Evolutionary conservation across 2,329 filamentous ascomycete species (phyloP).

Genomic region (Leptodontidium sp.): DNA sequence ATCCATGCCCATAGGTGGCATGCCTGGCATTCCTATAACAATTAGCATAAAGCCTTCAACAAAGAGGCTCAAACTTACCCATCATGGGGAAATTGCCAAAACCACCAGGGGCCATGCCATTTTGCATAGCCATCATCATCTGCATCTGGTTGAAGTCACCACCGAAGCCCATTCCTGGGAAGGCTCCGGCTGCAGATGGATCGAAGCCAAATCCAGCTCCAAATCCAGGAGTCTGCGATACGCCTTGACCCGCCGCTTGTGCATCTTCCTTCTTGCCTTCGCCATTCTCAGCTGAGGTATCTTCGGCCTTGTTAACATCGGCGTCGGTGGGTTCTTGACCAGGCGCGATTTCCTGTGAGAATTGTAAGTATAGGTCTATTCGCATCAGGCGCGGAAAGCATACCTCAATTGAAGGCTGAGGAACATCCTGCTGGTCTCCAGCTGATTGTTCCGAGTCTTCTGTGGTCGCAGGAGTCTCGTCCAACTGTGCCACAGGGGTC

Average conservation of each 20-base stretch:
- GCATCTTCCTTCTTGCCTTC: slow-evolving; percentile 32
- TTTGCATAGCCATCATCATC: slow-evolving; percentile 80
- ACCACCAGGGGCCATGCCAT: slow-evolving; percentile 64
- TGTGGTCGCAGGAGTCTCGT: slow-evolving; percentile 21
- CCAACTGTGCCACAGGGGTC: slow-evolving; percentile 23
- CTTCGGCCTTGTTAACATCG: slow-evolving; percentile 36
- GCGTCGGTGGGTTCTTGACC: slow-evolving; percentile 44
- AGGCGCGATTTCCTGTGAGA: slow-evolving; percentile 45
- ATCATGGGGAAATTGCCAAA: slow-evolving; percentile 79
- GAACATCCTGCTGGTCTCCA: slow-evolving; percentile 48
- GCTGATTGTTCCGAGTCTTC: slow-evolving; percentile 27
- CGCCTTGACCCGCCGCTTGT: slow-evolving; percentile 32
- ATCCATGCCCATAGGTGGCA: slow-evolving; percentile 88
- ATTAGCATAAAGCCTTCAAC: slow-evolving; percentile 1
- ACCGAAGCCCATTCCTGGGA: slow-evolving; percentile 55
- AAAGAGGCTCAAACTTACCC: slow-evolving; percentile 67
- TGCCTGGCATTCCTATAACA: slow-evolving; percentile 58
- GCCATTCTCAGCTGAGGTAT: slow-evolving; percentile 28
- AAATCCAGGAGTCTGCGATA: slow-evolving; percentile 34
- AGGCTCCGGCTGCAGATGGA: slow-evolving; percentile 46
- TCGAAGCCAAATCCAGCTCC: slow-evolving; percentile 54
- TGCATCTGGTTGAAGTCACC: slow-evolving; percentile 79
- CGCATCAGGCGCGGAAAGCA: slow-evolving; percentile 3
- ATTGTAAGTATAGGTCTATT: slow-evolving; percentile 30
- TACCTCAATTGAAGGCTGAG: slow-evolving; percentile 51